A percentile compares a stretch with the other conserved stretches of the same genome.
Evolutionary conservation across 1,139 yeast genomes (phyloP).

Genomic region (Saccharomyces hybrid): DNA sequence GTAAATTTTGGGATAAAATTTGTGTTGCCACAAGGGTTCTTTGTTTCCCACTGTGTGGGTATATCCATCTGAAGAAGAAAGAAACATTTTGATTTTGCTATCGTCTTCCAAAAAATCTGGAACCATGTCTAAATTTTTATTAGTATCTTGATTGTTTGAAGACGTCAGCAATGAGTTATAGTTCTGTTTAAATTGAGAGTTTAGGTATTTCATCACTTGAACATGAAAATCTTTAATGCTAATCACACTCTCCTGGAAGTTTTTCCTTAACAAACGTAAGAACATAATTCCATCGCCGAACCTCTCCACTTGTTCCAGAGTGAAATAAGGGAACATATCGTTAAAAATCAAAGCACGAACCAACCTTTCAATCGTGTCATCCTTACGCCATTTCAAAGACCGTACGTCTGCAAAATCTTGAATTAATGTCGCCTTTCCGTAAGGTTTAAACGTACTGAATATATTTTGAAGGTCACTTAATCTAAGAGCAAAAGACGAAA

Average conservation of each 20-base stretch:
- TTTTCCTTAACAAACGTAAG: background rate
- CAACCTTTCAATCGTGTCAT: background rate
- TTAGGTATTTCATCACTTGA: background rate
- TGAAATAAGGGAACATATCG: background rate
- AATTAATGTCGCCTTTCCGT: background rate
- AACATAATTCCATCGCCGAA: background rate
- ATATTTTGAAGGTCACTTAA: background rate
- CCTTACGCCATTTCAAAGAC: background rate
- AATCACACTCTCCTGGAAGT: background rate
- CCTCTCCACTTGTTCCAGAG: background rate
- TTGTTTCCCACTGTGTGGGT: background rate
- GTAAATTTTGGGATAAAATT: background rate
- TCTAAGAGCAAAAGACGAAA: background rate
- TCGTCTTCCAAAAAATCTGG: background rate
- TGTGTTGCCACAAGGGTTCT: background rate
- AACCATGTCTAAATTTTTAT: background rate
- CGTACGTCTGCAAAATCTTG: background rate
- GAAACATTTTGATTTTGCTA: background rate
- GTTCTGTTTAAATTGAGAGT: background rate
- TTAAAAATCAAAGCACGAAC: background rate
- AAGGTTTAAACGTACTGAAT: background rate
- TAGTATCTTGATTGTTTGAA: background rate
- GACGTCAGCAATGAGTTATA: background rate
- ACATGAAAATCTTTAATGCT: background rate
- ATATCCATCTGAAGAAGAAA: background rate